These are phyloP conservation scores for Lotmaria passim DNA, from an alignment of 208 protist genomes.

Conservation along the genomic window DNA sequence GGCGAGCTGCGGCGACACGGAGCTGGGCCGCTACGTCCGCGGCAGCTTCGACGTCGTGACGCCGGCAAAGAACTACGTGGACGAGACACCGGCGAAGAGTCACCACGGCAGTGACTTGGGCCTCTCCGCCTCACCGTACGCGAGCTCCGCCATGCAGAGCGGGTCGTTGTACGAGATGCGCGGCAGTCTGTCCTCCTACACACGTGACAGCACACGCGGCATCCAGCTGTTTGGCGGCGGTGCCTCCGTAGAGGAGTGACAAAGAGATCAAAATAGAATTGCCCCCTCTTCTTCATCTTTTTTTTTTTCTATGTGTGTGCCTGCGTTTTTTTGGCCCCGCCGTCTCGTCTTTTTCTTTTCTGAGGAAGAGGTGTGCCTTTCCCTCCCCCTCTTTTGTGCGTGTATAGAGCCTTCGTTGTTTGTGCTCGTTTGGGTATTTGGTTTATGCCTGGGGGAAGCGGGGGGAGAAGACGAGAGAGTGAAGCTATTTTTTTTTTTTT, in stretches of 20 bases:
- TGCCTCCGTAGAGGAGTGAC: conserved; percentile 32
- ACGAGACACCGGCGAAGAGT: conserved; percentile 41
- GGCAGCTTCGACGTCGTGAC: conserved; percentile 61
- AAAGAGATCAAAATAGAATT: background rate
- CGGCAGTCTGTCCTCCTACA: conserved; percentile 31
- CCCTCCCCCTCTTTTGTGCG: too few relatives aligned
- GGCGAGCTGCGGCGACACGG: conserved; percentile 21
- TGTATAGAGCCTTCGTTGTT: too few relatives aligned
- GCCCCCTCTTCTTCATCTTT: conserved; percentile 5
- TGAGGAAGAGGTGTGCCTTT: too few relatives aligned
- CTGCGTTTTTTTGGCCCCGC: too few relatives aligned
- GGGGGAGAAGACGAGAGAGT: too few relatives aligned
- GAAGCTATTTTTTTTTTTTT: too few relatives aligned
- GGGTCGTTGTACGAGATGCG: conserved; percentile 36
- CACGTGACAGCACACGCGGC: conserved; percentile 24
- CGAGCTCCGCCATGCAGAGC: conserved; percentile 37
- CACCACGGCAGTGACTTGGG: conserved; percentile 51
- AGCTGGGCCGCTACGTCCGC: conserved; percentile 44
- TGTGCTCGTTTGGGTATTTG: too few relatives aligned
- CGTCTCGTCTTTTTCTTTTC: too few relatives aligned
- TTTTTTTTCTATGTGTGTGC: conserved; percentile 13
- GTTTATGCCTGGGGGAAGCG: too few relatives aligned
- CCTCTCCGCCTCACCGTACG: conserved; percentile 48
- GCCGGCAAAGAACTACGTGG: conserved; percentile 58
- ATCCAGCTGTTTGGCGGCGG: conserved; percentile 34